phyloP scores from a whole-genome alignment of 225 moss, liverwort and hornwort genomes.

The Polytrichum commune region DNA sequence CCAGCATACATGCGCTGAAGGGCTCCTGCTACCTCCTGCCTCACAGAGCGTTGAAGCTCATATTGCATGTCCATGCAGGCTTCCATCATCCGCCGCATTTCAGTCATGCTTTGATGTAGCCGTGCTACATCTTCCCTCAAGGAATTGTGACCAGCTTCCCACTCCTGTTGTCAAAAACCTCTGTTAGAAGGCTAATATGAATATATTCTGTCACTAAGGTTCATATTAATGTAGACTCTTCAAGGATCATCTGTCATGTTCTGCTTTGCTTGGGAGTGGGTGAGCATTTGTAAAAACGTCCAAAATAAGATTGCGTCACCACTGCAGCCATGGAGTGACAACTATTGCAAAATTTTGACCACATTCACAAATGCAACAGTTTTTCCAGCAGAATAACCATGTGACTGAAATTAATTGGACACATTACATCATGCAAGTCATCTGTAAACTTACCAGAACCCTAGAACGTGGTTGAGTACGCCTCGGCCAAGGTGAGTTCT shows the following conservation, averaged over 20 bases:
- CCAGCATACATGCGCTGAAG: slow-evolving; percentile 70
- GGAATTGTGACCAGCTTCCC: slow-evolving; percentile 51
- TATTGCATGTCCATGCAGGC: slow-evolving; percentile 75
- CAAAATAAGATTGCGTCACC: too few species aligned
- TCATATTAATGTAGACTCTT: too few species aligned
- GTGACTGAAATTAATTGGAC: too few species aligned
- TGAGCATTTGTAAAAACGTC: too few species aligned
- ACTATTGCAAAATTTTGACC: too few species aligned
- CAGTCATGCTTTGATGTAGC: slow-evolving; percentile 57
- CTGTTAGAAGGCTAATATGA: too few species aligned
- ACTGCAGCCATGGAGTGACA: too few species aligned
- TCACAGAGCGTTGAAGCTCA: slow-evolving; percentile 77
- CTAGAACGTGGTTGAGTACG: slow-evolving; percentile 46
- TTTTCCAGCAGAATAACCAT: too few species aligned
- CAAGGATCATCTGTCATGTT: too few species aligned
- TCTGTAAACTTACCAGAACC: slow-evolving; percentile 47
- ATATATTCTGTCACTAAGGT: too few species aligned
- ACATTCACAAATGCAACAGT: background rate
- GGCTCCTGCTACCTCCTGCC: slow-evolving; percentile 81
- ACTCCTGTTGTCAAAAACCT: slow-evolving; percentile 36
- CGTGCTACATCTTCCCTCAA: slow-evolving; percentile 61
- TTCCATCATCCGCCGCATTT: slow-evolving; percentile 67
- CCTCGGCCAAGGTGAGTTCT: slow-evolving; percentile 24
- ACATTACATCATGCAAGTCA: slow-evolving; percentile 7
- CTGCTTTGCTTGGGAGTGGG: too few species aligned